These are phyloP conservation scores for Melanopsichium pennsylvanicum DNA, from an alignment of 1,284 basidiomycete species.

Conservation along the genomic window DNA sequence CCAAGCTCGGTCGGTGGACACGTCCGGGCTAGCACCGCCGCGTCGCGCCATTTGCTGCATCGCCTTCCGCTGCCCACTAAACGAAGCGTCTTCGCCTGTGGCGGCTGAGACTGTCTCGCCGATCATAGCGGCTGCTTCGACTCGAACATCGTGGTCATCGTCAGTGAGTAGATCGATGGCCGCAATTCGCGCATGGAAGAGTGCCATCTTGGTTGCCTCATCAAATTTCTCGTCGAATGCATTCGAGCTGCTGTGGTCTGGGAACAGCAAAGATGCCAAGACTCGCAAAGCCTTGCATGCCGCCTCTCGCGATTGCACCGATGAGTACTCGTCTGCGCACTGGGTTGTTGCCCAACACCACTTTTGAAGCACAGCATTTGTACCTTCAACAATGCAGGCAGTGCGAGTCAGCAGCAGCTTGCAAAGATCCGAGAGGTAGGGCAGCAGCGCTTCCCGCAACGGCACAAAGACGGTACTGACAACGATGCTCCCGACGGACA, in stretches of 20 bases:
- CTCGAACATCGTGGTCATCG: conserved; percentile 49
- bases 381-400: not conserved
- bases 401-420: conserved; percentile 11
- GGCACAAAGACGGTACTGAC: conserved; percentile 29
- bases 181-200: conserved; percentile 36
- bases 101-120: conserved; percentile 30
- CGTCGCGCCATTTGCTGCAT: conserved; percentile 31
- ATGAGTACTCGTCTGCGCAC: conserved; percentile 41
- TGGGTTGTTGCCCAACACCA: conserved; percentile 20
- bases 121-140: conserved; percentile 43
- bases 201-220: not conserved
- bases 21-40: conserved; percentile 34
- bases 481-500: conserved; percentile 13
- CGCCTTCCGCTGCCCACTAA: conserved; percentile 7
- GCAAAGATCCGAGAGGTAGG: conserved; percentile 41
- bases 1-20: conserved; percentile 46
- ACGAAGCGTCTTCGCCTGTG: not conserved
- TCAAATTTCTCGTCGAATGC: not conserved
- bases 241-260: not conserved
- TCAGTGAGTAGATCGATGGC: conserved; percentile 44
- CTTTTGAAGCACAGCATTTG: conserved; percentile 12
- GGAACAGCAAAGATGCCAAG: conserved; percentile 31
- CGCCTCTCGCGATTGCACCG: conserved; percentile 46
- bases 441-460: conserved; percentile 50
- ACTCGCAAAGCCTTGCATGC: conserved; percentile 26